Base-by-base conservation (phyloP, 2,329 filamentous ascomycete species). In the Botrytis paeoniae region DNA sequence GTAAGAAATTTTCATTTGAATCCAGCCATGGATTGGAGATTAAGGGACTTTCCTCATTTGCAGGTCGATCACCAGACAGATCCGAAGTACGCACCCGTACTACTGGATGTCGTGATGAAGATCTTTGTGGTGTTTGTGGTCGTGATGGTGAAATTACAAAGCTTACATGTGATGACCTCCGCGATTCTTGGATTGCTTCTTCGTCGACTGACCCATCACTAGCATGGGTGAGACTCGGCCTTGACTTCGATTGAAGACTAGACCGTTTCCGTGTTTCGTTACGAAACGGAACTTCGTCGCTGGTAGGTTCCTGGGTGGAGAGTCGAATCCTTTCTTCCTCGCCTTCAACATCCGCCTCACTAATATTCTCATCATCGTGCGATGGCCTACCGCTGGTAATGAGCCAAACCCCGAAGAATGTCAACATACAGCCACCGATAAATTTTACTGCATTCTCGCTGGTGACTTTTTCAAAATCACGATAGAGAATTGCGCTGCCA, bases 331-430 rank as follows among this genome's bases (percentile, higher is more conserved):
- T 89, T 77, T 91, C 90, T 75, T 91, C 89, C 25, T 89, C 84
- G 51, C 88, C 88, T 62, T 89, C 88, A 41, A 89, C 88, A 41
- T 90, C 88, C 5, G 84, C 87, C 25, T 88, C 75, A n/a, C 88
- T 86, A 9, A 90, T 88, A 7, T 89, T 75, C n/a, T 88, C 86
- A 12, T 91, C 86, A 4, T 89, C 86, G n/a, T 88, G 87, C 87
- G 18, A 85, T 83, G 88, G 85, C 77, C 95, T 88, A 71, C 94
- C 94, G 79, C 92, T 97, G 1, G 96, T 98, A 80, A 99, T 98
- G 77, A 98, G 88, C 83, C 96, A 98, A n/a, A 99, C 96, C 16
- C 96, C 96, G 74, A 95, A 90, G 82, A 99, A 99, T 0, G 96
- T 99, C 76, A 99, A 83, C 7, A 93, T 86, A 82, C 96, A 99